Conservation (phyloP, 441 rosid genomes). For the Brassica hybrid region DNA sequence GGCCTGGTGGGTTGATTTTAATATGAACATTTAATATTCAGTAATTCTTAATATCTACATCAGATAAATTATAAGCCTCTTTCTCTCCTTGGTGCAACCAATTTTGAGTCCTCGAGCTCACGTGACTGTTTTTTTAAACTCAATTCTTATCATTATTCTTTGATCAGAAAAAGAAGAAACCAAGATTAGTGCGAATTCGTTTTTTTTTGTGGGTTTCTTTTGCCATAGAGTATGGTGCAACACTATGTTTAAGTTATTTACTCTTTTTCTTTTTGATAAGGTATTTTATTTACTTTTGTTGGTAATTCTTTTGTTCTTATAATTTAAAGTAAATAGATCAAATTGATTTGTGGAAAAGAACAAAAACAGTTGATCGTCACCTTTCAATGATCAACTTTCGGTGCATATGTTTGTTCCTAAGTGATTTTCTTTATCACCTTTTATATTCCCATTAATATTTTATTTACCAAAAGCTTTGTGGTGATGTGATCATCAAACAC, state of each 20-base stretch:
- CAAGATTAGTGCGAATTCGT: constrained; percentile 10
- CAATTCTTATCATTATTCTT: constrained; percentile 14
- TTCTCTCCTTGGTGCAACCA: constrained; percentile 28
- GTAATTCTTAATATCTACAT: constrained; percentile 20
- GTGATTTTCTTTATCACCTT: constrained; percentile 41
- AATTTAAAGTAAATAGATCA: not conserved
- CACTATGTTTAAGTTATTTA: not conserved
- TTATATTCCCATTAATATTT: constrained; percentile 24
- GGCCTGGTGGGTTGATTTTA: constrained; percentile 42
- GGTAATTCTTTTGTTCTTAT: not conserved
- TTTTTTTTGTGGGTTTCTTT: constrained; percentile 21
- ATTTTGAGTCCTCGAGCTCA: constrained; percentile 30
- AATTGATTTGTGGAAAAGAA: constrained; percentile 12
- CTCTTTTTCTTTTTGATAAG: too few species aligned
- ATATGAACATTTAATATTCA: constrained; percentile 21
- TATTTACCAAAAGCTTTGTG: constrained; percentile 33
- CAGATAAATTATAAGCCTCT: not conserved
- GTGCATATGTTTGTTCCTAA: constrained; percentile 37
- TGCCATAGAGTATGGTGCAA: not conserved
- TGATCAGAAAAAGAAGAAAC: constrained; percentile 8
- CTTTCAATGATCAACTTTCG: constrained; percentile 42
- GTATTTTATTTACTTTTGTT: not conserved
- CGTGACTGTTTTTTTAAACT: constrained; percentile 25
- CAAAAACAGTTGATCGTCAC: constrained; percentile 32
- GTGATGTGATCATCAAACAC: constrained; percentile 42